Evolutionary conservation across 768 basidiomycete genomes (phyloP).

Genomic region (Phanerochaete sordida): DNA sequence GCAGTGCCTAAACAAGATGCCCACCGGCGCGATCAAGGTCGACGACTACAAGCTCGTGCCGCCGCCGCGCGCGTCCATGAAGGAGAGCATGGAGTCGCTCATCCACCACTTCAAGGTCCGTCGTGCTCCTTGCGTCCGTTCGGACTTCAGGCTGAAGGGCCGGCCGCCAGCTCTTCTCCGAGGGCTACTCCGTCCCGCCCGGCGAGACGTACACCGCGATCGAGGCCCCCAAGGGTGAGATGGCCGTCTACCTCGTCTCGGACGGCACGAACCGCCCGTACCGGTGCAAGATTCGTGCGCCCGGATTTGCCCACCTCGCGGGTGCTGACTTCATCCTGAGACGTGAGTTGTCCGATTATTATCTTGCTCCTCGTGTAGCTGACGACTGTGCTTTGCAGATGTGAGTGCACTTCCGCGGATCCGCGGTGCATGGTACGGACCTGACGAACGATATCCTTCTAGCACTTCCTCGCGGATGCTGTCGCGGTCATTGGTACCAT

Average conservation of each 20-base stretch:
- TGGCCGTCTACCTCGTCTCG: slow-evolving; percentile 98
- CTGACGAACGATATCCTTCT: too few species aligned
- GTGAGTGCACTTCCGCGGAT: slow-evolving; percentile 24
- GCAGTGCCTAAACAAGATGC: slow-evolving; percentile 96
- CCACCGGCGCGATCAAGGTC: slow-evolving; percentile 85
- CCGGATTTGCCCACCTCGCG: slow-evolving; percentile 93
- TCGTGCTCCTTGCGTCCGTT: background rate
- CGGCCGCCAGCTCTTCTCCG: slow-evolving; percentile 74
- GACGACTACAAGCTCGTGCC: slow-evolving; percentile 98
- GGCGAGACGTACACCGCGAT: slow-evolving; percentile 97
- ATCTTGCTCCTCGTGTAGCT: slow-evolving; percentile 8
- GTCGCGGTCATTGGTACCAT: slow-evolving; percentile 98
- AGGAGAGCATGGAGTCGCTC: slow-evolving; percentile 97
- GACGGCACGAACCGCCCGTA: slow-evolving; percentile 97
- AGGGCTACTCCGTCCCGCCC: slow-evolving; percentile 95
- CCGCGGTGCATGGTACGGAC: too few species aligned
- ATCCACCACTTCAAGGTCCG: slow-evolving; percentile 98
- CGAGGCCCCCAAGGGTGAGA: slow-evolving; percentile 98
- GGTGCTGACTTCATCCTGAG: slow-evolving; percentile 99
- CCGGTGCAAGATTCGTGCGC: slow-evolving; percentile 94
- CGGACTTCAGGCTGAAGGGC: background rate
- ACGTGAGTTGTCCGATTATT: slow-evolving; percentile 46
- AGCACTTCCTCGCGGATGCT: slow-evolving; percentile 90
- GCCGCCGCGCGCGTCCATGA: slow-evolving; percentile 96
- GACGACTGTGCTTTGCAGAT: slow-evolving; percentile 23